Base-by-base conservation (phyloP, 345 rosid species). In the Cardamine chenopodiifolia region DNA sequence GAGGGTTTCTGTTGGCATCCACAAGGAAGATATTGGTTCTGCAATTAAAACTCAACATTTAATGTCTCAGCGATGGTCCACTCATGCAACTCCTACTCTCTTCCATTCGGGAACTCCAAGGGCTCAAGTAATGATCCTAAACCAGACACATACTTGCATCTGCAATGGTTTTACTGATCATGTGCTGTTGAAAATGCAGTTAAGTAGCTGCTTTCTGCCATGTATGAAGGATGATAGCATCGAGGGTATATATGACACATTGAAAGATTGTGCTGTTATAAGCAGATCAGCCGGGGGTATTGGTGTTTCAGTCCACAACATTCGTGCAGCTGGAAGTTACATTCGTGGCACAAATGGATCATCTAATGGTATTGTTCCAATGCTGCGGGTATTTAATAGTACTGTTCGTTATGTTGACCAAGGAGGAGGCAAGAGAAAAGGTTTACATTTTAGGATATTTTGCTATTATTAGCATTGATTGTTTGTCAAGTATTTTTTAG, bases 211-310 rank as follows among this genome's bases (percentile, higher is more conserved):
- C 82, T 90, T 90, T 83, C 77, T 92, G 79, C 49, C 88, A 20
- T 92, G 98, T 78, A 92, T 92, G 96, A 90, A 92, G 79, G 92
- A 92, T 48, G 98, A 92, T 68, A 90, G 95, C 68, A 92, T 92
- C 77, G 96, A 90, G 70, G 98, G 96, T 50, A 90, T 92, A 62
- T 92, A 92, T 76, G 98, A 92, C 39, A 88, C 95, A 8, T 67
- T 92, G 76, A 92, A 90, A 85, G 96, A 92, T 81, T 92, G 96
- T 85, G 98, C 93, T 73, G 90, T 92, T 57, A 90, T 92, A 66
- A 92, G 96, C 79, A 92, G 90, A 79, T 92, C 98, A 10, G 95
- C 91, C 76, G 96, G 98, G 29, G 96, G 98, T 55, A 87, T 92
- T 73, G 98, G 96, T 69, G 93, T 92, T 3, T 90, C 98, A 26